Evolutionary conservation across 495 filamentous ascomycete genomes (phyloP), one percentile per base, ranked within the genome.

Genomic region (Pseudomonodictys pantanalensis): DNA sequence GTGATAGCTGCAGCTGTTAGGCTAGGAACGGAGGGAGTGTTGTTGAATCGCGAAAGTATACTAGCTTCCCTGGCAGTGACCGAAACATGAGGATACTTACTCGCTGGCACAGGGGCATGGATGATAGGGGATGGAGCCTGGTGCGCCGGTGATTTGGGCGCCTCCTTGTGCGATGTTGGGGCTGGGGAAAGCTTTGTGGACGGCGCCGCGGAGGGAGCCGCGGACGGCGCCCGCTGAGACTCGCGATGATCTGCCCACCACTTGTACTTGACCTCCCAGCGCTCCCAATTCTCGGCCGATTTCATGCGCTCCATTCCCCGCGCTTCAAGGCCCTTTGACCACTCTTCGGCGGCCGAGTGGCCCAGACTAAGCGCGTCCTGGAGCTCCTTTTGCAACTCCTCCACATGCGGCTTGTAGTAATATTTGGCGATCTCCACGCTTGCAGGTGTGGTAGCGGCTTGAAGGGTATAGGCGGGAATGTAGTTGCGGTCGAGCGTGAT

Each of bases 211-310:
- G 74, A 60, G 67, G 54, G 43, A 3, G 48, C 38, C 70, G 11
- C 38, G 38, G 55, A 79, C 39, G 18, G 78, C 78, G n/a, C 79
- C 77, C 47, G 71, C 69, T 15, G 53, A 6, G 58, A 26, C 7
- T 62, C 52, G 20, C 62, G 47, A 33, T 67, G 64, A 9, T 59
- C 48, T 15, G 51, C 41, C 61, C 60, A 65, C 54, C 65, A 55
- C 56, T 69, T 56, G 30, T 67, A 67, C 43, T 60, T 62, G 12
- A 71, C 71, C 52, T 86, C 84, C 79, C 84, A 91, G 49, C 80
- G 82, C 67, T 91, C 88, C 83, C 88, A 90, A 25, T 84, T 81
- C 20, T 77, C 73, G 18, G 81, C 75, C 61, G 89, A 83, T 23
- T 75, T 72, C 33, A 79, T 77, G 17, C 74, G 52, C 28, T 81